phyloP scores from a whole-genome alignment of 805 yeast genomes.

The Pichia nakasei region DNA sequence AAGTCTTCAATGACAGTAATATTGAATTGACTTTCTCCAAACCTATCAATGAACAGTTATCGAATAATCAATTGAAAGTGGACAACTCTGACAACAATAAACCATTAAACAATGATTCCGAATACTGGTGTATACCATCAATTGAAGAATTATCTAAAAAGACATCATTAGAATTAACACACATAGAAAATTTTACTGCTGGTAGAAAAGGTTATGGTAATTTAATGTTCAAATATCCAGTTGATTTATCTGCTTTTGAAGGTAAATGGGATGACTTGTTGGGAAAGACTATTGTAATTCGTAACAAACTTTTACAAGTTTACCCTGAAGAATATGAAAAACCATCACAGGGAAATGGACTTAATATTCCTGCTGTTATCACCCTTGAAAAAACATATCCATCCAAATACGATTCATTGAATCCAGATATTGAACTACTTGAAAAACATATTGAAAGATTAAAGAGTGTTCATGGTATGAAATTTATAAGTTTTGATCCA shows the following conservation, averaged over 20 bases:
- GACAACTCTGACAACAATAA: background rate
- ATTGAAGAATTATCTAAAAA: conserved; percentile 38
- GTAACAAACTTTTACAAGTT: conserved; percentile 46
- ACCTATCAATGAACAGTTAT: conserved; percentile 3
- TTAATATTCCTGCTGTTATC: conserved; percentile 71
- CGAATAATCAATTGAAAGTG: background rate
- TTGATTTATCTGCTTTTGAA: conserved; percentile 53
- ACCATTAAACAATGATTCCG: conserved; percentile 15
- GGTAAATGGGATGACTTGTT: conserved; percentile 31
- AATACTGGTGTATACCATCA: conserved; percentile 70
- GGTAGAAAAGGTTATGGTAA: conserved; percentile 66
- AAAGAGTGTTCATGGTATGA: conserved; percentile 56
- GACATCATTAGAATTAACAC: conserved; percentile 39
- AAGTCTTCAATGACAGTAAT: too few species aligned
- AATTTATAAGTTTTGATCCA: conserved; percentile 73
- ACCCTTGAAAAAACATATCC: conserved; percentile 59
- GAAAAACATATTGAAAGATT: conserved; percentile 42
- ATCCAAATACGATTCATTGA: conserved; percentile 26
- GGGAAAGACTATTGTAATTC: conserved; percentile 38
- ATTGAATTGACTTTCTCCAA: conserved; percentile 1
- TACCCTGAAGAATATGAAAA: conserved; percentile 46
- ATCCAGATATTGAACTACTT: conserved; percentile 15
- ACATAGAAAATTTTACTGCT: conserved; percentile 53
- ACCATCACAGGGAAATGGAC: conserved; percentile 58
- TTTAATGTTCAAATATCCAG: conserved; percentile 55